Conservation (phyloP, 768 basidiomycete genomes). For the Leccinum arenicola region DNA sequence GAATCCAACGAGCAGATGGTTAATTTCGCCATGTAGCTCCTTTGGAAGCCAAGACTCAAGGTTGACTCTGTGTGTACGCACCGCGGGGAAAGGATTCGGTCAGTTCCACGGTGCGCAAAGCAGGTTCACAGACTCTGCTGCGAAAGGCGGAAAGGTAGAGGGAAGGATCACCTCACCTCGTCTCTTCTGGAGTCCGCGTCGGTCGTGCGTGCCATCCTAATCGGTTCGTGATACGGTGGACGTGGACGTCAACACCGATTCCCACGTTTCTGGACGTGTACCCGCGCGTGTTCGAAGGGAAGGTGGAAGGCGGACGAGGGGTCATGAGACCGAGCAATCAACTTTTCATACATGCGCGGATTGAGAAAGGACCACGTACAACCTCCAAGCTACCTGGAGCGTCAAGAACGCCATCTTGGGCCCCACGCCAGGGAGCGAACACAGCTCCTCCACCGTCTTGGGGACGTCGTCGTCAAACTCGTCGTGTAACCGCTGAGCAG, state of each 20-base stretch:
- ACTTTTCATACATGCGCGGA: not conserved
- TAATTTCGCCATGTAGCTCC: constrained; percentile 71
- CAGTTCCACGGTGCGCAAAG: not conserved
- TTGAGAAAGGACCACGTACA: constrained; percentile 43
- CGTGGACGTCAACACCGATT: constrained; percentile 95
- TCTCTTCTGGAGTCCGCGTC: constrained; percentile 86
- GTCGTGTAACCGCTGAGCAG: constrained; percentile 66
- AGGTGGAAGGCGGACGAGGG: not conserved
- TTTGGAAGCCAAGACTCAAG: constrained; percentile 82
- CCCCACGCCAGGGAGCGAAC: constrained; percentile 86
- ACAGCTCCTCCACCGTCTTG: constrained; percentile 82
- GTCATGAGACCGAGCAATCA: not conserved
- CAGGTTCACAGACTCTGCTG: not conserved
- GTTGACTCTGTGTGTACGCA: constrained; percentile 48
- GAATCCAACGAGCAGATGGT: constrained; percentile 79
- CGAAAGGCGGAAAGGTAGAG: not conserved
- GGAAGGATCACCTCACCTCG: constrained; percentile 48
- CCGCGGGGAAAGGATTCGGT: not conserved
- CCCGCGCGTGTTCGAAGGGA: not conserved
- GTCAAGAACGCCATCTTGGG: constrained; percentile 95
- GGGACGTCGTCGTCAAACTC: constrained; percentile 84
- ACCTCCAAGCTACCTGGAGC: constrained; percentile 80
- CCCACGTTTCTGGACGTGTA: constrained; percentile 62
- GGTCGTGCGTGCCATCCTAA: constrained; percentile 87
- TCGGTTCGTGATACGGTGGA: constrained; percentile 92